phyloP scores from a whole-genome alignment of 768 basidiomycete genomes.

The Xerocomellus intermedius region DNA sequence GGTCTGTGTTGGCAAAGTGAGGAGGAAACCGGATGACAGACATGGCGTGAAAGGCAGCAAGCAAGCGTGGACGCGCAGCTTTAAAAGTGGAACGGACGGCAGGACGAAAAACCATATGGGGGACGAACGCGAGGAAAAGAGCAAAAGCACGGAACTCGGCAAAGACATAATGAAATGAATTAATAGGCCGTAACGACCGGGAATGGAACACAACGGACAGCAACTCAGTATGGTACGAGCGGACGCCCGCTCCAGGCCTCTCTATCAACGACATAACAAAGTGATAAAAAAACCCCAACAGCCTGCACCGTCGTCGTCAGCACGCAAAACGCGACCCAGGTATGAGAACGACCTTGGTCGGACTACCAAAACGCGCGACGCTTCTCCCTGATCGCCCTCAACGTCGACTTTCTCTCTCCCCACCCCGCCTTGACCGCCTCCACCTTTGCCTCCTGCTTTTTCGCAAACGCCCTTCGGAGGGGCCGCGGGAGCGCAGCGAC shows the following conservation, averaged over 20 bases:
- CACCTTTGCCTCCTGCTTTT: slow-evolving; percentile 46
- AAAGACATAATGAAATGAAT: too few species aligned
- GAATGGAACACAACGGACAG: neutral
- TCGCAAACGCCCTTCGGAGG: slow-evolving; percentile 43
- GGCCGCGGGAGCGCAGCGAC: slow-evolving; percentile 61
- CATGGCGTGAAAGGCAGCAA: slow-evolving; percentile 27
- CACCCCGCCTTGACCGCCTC: slow-evolving; percentile 52
- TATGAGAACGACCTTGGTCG: slow-evolving; percentile 9
- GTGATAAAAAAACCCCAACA: neutral
- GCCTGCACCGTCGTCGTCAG: slow-evolving; percentile 1
- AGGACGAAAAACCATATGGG: slow-evolving; percentile 7
- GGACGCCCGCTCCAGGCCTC: neutral
- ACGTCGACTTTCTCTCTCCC: slow-evolving; percentile 67
- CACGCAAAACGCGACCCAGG: neutral
- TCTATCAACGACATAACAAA: neutral
- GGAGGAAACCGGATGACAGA: slow-evolving; percentile 42
- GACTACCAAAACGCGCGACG: slow-evolving; percentile 70
- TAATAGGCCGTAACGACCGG: too few species aligned
- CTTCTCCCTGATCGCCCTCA: slow-evolving; percentile 63
- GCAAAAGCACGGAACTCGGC: neutral
- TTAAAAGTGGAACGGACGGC: neutral
- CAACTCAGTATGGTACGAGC: neutral
- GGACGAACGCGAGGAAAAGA: neutral
- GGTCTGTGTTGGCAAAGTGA: slow-evolving; percentile 47
- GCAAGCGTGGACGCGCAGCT: neutral